Percentiles rank a stretch among this genome's conserved stretches.
Evolutionary conservation across 2,329 filamentous ascomycete species (phyloP).

Genomic region (Botrytis fabae): DNA sequence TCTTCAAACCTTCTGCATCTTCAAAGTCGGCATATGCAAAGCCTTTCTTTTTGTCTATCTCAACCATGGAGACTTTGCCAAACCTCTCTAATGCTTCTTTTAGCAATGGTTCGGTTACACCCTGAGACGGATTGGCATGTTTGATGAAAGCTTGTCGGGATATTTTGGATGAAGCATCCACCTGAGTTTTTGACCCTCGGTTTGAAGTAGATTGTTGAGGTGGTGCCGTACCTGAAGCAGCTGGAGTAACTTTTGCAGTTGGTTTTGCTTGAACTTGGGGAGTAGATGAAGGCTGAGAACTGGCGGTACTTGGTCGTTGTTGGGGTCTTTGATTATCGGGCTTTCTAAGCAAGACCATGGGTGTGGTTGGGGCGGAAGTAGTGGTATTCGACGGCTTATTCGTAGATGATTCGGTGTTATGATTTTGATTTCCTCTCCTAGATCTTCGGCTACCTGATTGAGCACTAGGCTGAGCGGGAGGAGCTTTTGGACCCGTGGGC

Average conservation of each 20-base stretch:
- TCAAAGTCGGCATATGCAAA: slow-evolving; percentile 92
- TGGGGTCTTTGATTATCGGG: slow-evolving; percentile 24
- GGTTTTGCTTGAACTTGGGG: slow-evolving; percentile 30
- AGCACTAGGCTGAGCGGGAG: slow-evolving; percentile 26
- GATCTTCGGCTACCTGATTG: slow-evolving; percentile 34
- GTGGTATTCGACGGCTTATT: slow-evolving; percentile 29
- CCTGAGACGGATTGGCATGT: slow-evolving; percentile 84
- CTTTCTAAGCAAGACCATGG: slow-evolving; percentile 46
- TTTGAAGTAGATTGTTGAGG: slow-evolving; percentile 36
- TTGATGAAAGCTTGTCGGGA: slow-evolving; percentile 74
- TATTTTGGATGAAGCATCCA: slow-evolving; percentile 44
- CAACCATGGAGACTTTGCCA: slow-evolving; percentile 74
- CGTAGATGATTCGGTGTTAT: slow-evolving; percentile 34
- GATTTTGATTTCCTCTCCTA: slow-evolving; percentile 43
- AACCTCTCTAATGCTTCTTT: slow-evolving; percentile 72
- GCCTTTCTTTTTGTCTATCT: slow-evolving; percentile 92
- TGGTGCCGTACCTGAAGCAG: slow-evolving; percentile 34
- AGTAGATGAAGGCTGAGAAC: slow-evolving; percentile 13
- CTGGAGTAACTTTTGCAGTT: slow-evolving; percentile 27
- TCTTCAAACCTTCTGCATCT: slow-evolving; percentile 68
- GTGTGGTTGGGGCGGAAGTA: slow-evolving; percentile 38
- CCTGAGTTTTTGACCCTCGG: slow-evolving; percentile 27
- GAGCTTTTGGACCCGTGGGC: slow-evolving; percentile 40
- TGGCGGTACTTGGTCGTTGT: slow-evolving; percentile 32
- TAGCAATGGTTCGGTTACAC: slow-evolving; percentile 80